Base-by-base conservation (phyloP, 148 eudicot species). In the Rhododendron mucronatum region DNA sequence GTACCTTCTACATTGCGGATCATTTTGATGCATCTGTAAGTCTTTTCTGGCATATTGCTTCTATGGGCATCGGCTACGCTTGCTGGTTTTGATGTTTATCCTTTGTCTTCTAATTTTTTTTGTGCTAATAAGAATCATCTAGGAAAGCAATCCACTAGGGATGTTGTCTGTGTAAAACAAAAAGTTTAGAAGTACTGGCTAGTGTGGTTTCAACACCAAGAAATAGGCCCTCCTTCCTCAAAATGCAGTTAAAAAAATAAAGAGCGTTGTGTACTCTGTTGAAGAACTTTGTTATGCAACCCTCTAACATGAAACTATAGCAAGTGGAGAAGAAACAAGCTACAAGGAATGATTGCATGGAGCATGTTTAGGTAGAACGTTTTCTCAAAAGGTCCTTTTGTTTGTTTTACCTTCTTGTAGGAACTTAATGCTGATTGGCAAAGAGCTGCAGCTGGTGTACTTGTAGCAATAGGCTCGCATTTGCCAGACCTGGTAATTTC, bases 391-490 rank as follows among this genome's bases (percentile, higher is more conserved):
- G 16, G 37, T 48, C 55, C 28, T 76, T 44, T 13, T 50, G 45
- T 74, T 83, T 83, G 55, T 67, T 78, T 89, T 65, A 20, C 74
- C 81, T 84, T 73, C 5, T 48, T 89, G 82, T 83, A 96, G 99
- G 99, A 96, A 91, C 82, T 96, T 53, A 92, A 93, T 91, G 89
- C 96, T 87, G 99, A 94, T 82, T 96, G 99, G 99, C 99, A 96
- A 91, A 96, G 92, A 88, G 95, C 98, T 89, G 99, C 99, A 37
- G 89, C 98, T 28, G 89, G 89, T 85, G 87, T 95, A 87, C 98
- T 96, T 90, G 99, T 96, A 89, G 93, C 99, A 65, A 95, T 96
- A 84, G 99, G 99, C 67, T 94, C 92, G 45, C 99, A 96, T 92
- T 88, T 92, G 76, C 99, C 99, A 69, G 96, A 96, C 84, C 90